phyloP scores from a whole-genome alignment of 2,329 filamentous ascomycete species.

The Coniella lustricola region DNA sequence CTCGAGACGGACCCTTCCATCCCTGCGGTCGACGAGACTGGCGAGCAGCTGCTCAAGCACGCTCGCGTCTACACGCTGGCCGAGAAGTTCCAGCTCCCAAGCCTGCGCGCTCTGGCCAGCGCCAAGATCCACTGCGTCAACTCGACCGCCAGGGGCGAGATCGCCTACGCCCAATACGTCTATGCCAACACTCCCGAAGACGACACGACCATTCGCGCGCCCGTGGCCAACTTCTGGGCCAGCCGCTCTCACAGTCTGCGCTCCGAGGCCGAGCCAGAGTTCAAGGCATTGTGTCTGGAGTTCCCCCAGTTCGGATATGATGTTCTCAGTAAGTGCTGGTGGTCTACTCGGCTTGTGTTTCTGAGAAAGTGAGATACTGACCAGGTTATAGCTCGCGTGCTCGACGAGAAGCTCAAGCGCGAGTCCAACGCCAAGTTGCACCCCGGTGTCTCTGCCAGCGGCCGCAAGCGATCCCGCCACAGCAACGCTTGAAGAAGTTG shows the following conservation, averaged over 20 bases:
- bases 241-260: slow-evolving; percentile 72
- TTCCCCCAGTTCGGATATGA: slow-evolving; percentile 91
- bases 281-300: slow-evolving; percentile 77
- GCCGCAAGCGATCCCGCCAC: slow-evolving; percentile 51
- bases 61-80: slow-evolving; percentile 85
- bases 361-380: slow-evolving; percentile 11
- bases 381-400: slow-evolving; percentile 45
- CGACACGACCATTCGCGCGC: slow-evolving; percentile 68
- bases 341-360: neutral
- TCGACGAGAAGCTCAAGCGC: slow-evolving; percentile 61
- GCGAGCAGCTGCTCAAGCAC: slow-evolving; percentile 78
- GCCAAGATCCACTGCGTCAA: slow-evolving; percentile 90
- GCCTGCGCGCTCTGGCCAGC: slow-evolving; percentile 69
- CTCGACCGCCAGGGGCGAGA: slow-evolving; percentile 81
- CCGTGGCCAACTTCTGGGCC: slow-evolving; percentile 88
- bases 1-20: slow-evolving; percentile 63
- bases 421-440: slow-evolving; percentile 55
- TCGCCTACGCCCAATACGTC: slow-evolving; percentile 84
- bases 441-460: slow-evolving; percentile 36
- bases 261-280: slow-evolving; percentile 79
- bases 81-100: slow-evolving; percentile 63
- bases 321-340: slow-evolving; percentile 62
- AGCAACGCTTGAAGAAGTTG: slow-evolving; percentile 25
- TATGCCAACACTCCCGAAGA: slow-evolving; percentile 68
- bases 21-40: slow-evolving; percentile 66